phyloP scores from a whole-genome alignment of 805 yeast species.

The Pichia californica region DNA sequence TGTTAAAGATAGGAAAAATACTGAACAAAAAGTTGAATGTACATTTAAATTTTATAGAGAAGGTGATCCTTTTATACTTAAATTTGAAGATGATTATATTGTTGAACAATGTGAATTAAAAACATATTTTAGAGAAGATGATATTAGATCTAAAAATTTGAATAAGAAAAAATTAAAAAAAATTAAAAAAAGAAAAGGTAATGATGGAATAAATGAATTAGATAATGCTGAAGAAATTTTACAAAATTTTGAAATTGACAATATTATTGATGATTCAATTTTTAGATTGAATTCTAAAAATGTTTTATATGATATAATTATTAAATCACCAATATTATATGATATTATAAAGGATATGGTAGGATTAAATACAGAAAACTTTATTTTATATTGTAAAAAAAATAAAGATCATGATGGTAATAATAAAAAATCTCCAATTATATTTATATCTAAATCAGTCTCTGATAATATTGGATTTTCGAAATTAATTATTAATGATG shows the following conservation, averaged over 20 bases:
- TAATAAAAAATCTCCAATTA: conserved; percentile 32
- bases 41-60: conserved; percentile 42
- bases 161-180: not conserved
- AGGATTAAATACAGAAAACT: conserved; percentile 45
- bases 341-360: conserved; percentile 51
- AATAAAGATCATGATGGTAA: not conserved
- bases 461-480: conserved; percentile 67
- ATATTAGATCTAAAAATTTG: not conserved
- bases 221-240: conserved; percentile 19
- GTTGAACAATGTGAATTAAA: conserved; percentile 54
- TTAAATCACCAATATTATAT: conserved; percentile 46
- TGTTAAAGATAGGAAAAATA: conserved; percentile 21
- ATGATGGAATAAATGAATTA: too few relatives aligned
- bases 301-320: conserved; percentile 43
- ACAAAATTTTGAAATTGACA: conserved; percentile 12
- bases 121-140: conserved; percentile 29
- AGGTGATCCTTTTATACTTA: conserved; percentile 49
- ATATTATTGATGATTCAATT: conserved; percentile 24
- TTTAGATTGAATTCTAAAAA: conserved; percentile 34
- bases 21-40: conserved; percentile 34
- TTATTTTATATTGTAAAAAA: conserved; percentile 40
- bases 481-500: conserved; percentile 60
- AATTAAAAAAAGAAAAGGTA: conserved; percentile 24
- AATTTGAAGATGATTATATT: conserved; percentile 45
- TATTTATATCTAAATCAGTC: conserved; percentile 48